phyloP scores from a whole-genome alignment of 805 yeast genomes.

The Saturnispora diversa region DNA sequence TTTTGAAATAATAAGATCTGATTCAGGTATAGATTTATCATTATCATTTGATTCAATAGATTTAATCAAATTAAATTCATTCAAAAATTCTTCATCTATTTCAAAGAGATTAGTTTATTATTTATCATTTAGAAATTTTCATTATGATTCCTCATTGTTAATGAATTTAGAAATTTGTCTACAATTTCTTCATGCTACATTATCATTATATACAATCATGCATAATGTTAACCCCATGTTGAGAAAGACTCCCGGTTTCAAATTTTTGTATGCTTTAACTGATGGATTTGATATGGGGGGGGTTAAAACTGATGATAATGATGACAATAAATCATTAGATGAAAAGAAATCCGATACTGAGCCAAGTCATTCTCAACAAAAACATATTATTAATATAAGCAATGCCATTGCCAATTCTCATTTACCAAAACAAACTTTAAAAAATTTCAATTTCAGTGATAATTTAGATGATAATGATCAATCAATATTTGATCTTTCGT shows the following conservation, averaged over 20 bases:
- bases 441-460: background rate
- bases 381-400: constrained; percentile 1
- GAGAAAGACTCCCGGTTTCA: constrained; percentile 13
- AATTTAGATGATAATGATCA: constrained; percentile 14
- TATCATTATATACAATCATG: constrained; percentile 27
- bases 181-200: constrained; percentile 23
- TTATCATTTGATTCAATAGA: constrained; percentile 10
- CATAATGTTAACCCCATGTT: constrained; percentile 25
- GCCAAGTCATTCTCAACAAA: background rate
- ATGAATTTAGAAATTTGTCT: constrained; percentile 24
- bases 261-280: constrained; percentile 6
- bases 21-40: constrained; percentile 4
- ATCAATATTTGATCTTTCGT: constrained; percentile 32
- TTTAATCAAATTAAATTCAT: constrained; percentile 7
- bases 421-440: constrained; percentile 5
- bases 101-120: constrained; percentile 17
- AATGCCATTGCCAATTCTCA: constrained; percentile 4
- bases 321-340: background rate
- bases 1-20: constrained; percentile 13
- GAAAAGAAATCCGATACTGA: background rate
- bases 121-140: constrained; percentile 17
- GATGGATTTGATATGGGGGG: constrained; percentile 8
- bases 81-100: constrained; percentile 8
- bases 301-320: constrained; percentile 3
- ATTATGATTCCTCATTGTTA: constrained; percentile 14